Evolutionary conservation across 805 yeast species (phyloP).

Genomic region (Sugiyamaella floridensis): DNA sequence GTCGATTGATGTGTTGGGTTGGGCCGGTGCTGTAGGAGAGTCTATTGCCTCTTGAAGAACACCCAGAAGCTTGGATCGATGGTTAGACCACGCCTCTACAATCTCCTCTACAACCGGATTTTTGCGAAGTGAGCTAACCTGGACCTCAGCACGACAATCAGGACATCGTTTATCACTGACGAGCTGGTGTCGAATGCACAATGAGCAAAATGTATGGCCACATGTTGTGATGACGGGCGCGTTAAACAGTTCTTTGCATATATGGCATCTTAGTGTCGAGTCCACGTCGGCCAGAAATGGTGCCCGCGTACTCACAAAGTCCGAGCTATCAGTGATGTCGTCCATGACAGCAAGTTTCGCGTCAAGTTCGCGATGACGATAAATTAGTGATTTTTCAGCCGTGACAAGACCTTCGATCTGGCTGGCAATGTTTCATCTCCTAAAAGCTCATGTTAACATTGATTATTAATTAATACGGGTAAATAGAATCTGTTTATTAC

Average conservation of each 20-base stretch:
- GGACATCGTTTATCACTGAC: conserved; percentile 64
- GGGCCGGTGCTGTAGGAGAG: neutral
- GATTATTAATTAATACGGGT: no score
- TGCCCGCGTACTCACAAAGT: conserved; percentile 50
- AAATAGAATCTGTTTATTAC: neutral
- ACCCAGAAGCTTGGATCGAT: conserved; percentile 5
- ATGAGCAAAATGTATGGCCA: conserved; percentile 83
- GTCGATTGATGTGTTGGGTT: neutral
- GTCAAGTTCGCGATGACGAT: neutral
- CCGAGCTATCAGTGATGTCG: conserved; percentile 58
- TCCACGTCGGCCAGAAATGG: conserved; percentile 60
- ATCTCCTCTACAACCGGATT: conserved; percentile 69
- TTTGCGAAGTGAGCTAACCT: conserved; percentile 62
- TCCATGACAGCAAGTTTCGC: conserved; percentile 1
- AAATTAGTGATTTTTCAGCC: neutral
- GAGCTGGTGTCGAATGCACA: conserved; percentile 71
- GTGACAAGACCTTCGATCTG: neutral
- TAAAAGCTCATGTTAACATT: no score
- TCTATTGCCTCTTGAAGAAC: conserved; percentile 6
- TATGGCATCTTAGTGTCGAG: conserved; percentile 69
- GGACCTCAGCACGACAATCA: conserved; percentile 61
- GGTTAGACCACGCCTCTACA: conserved; percentile 32
- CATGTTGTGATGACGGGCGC: conserved; percentile 83
- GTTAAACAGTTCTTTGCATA: conserved; percentile 73
- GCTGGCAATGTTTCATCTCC: no score